Conservation (phyloP, 2,329 filamentous ascomycete species). For the Aureobasidium subglaciale region DNA sequence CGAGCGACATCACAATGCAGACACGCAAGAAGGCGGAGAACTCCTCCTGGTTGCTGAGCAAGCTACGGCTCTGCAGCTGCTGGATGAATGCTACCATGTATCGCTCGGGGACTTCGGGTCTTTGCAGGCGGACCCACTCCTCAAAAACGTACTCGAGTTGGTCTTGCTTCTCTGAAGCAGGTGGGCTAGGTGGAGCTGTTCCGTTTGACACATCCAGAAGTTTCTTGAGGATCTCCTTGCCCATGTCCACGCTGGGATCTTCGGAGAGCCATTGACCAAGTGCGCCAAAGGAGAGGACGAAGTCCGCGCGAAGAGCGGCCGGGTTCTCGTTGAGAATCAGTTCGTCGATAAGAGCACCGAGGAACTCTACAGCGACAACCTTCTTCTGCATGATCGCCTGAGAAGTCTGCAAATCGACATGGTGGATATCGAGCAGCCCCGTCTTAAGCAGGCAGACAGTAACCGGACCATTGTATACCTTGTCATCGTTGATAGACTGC, state of each 20-base stretch:
- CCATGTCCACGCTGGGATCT: conserved; percentile 58
- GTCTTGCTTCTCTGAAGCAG: conserved; percentile 56
- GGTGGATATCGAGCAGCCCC: conserved; percentile 53
- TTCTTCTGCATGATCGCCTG: conserved; percentile 66
- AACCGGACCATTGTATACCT: conserved; percentile 56
- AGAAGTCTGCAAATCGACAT: conserved; percentile 57
- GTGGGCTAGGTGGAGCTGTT: conserved; percentile 45
- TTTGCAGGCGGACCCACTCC: conserved; percentile 84
- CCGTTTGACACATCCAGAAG: conserved; percentile 50
- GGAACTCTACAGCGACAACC: conserved; percentile 65
- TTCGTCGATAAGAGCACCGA: conserved; percentile 72
- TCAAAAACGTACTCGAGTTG: conserved; percentile 94
- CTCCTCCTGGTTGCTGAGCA: conserved; percentile 69
- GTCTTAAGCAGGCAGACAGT: conserved; percentile 54
- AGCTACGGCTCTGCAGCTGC: conserved; percentile 68
- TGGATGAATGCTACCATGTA: conserved; percentile 69
- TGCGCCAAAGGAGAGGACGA: conserved; percentile 72
- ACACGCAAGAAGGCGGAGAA: conserved; percentile 72
- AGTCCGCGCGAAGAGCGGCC: conserved; percentile 74
- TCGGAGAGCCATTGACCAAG: conserved; percentile 76
- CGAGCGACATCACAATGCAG: conserved; percentile 72
- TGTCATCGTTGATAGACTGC: conserved; percentile 47
- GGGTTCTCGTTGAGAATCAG: conserved; percentile 72
- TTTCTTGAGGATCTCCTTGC: conserved; percentile 64
- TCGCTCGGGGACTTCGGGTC: conserved; percentile 67